Evolutionary conservation across 148 eudicot genomes (phyloP).

Genomic region (Cornus controversa): DNA sequence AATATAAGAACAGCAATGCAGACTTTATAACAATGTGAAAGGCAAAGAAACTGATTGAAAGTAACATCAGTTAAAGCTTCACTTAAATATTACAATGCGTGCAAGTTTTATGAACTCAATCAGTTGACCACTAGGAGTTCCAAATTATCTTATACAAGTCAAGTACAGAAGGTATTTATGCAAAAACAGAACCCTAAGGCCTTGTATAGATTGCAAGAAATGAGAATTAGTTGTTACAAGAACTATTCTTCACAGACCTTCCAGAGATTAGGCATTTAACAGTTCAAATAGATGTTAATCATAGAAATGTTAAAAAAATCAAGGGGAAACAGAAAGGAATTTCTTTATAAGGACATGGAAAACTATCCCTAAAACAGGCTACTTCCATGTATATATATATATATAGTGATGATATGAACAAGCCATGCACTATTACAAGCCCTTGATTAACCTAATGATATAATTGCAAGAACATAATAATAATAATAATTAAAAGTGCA

Average conservation of each 20-base stretch:
- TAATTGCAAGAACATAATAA: neutral
- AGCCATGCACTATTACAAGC: neutral
- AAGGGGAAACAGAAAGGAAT: no score
- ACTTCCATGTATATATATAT: neutral
- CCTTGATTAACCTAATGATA: neutral
- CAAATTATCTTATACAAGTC: neutral
- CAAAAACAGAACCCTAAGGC: neutral
- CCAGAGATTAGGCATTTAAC: neutral
- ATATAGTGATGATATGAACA: neutral
- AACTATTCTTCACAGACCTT: neutral
- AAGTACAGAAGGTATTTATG: neutral
- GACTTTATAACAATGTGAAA: neutral
- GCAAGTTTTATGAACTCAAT: neutral
- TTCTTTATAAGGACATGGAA: neutral
- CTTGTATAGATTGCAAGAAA: neutral
- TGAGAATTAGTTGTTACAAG: neutral
- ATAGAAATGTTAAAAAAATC: no score
- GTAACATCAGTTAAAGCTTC: no score
- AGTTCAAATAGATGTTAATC: neutral
- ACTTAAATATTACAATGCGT: no score
- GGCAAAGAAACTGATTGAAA: slow-evolving; percentile 2
- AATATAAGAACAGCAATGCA: slow-evolving; percentile 14
- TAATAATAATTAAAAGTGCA: no score
- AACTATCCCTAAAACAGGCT: neutral
- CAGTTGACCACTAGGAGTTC: neutral